These are phyloP conservation scores for Fusarium sp. DNA, from an alignment of 2,329 filamentous ascomycete species.

Conservation along the genomic window DNA sequence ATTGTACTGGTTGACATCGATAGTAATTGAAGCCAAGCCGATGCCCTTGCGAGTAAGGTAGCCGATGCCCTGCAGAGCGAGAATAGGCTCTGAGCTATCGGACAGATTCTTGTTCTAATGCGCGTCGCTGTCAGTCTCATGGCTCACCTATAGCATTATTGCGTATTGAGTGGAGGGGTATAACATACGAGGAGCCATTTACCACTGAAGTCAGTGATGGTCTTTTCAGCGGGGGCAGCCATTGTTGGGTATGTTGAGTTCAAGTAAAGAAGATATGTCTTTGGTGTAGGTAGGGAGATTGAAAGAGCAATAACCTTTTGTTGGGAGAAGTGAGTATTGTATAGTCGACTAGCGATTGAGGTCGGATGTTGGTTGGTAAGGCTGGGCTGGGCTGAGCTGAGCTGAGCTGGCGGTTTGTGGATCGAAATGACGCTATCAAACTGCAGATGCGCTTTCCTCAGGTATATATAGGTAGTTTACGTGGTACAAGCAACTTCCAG, in stretches of 20 bases:
- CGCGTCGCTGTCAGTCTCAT: slow-evolving; percentile 8
- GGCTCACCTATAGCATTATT: not conserved
- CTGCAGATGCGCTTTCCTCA: slow-evolving; percentile 9
- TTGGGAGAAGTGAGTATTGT: not conserved
- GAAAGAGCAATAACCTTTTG: slow-evolving; percentile 1
- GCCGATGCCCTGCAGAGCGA: slow-evolving; percentile 77
- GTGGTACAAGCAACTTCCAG: not conserved
- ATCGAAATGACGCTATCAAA: slow-evolving; percentile 38
- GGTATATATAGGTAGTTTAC: not conserved
- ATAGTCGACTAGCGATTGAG: not conserved
- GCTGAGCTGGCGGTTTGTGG: slow-evolving; percentile 20
- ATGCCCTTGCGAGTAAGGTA: slow-evolving; percentile 81
- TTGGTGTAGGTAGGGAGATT: not conserved
- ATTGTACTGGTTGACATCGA: slow-evolving; percentile 68
- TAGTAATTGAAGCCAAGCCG: slow-evolving; percentile 73
- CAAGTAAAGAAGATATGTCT: not conserved
- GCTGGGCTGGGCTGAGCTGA: slow-evolving; percentile 12
- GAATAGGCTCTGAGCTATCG: slow-evolving; percentile 73
- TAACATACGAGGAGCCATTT: slow-evolving; percentile 74
- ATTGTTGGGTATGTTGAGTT: slow-evolving; percentile 58
- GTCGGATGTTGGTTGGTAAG: slow-evolving; percentile 7
- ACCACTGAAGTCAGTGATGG: slow-evolving; percentile 74
- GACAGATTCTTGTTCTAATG: slow-evolving; percentile 79
- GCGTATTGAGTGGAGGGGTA: not conserved
- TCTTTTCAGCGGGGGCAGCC: slow-evolving; percentile 77